Evolutionary conservation across 1,139 yeast species (phyloP).

Genomic region (Pichia sp.): DNA sequence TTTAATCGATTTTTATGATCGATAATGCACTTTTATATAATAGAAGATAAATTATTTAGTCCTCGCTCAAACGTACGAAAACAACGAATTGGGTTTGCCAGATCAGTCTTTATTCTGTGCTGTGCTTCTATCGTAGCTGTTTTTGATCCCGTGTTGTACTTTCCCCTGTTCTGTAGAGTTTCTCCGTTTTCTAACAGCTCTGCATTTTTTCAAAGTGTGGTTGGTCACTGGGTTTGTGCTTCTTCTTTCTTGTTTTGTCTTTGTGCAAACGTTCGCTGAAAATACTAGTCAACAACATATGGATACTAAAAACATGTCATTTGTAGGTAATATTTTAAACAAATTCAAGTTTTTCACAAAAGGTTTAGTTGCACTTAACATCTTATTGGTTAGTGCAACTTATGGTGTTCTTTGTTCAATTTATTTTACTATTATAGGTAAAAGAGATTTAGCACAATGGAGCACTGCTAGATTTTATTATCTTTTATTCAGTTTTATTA

Average conservation of each 20-base stretch:
- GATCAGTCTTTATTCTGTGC: no score
- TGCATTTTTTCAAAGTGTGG: conserved; percentile 9
- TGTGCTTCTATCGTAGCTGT: no score
- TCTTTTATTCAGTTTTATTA: conserved; percentile 46
- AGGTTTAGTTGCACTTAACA: conserved; percentile 45
- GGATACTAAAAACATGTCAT: conserved; percentile 12
- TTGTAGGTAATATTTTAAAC: conserved; percentile 24
- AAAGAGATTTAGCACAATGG: conserved; percentile 80
- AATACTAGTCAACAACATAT: conserved; percentile 1
- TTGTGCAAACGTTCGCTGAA: conserved; percentile 2
- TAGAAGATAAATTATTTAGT: no score
- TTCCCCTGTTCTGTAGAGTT: no score
- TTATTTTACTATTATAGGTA: conserved; percentile 59
- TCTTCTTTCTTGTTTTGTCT: conserved; percentile 10
- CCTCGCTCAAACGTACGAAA: no score
- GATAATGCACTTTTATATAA: no score
- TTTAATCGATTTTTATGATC: no score
- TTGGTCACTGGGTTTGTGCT: conserved; percentile 1
- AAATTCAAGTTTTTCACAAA: conserved; percentile 48
- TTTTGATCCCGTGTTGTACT: no score
- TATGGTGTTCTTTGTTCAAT: conserved; percentile 78
- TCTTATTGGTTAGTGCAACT: conserved; percentile 55
- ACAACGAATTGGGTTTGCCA: no score
- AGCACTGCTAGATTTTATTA: conserved; percentile 83
- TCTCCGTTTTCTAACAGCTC: no score